Conservation (phyloP, 2,329 filamentous ascomycete species). For the Tolypocladium album region DNA sequence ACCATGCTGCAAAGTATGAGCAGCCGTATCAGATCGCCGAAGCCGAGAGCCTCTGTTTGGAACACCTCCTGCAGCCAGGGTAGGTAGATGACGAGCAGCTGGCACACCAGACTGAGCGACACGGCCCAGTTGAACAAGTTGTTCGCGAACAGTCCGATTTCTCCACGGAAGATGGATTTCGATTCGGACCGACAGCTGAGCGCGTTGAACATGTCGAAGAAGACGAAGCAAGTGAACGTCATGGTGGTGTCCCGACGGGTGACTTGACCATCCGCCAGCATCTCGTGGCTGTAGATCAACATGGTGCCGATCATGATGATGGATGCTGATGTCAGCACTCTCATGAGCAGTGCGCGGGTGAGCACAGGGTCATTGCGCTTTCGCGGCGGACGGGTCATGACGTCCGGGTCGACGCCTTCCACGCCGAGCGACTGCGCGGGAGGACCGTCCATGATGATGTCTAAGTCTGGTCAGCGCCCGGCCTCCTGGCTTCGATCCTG, state of each 20-base stretch:
- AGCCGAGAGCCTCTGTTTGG: conserved; percentile 77
- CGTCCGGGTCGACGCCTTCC: conserved; percentile 84
- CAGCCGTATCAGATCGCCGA: conserved; percentile 65
- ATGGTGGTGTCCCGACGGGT: conserved; percentile 95
- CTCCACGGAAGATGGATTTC: conserved; percentile 80
- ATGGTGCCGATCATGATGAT: conserved; percentile 93
- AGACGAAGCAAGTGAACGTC: conserved; percentile 97
- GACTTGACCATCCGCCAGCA: conserved; percentile 71
- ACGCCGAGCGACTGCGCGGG: conserved; percentile 95
- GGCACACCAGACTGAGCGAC: conserved; percentile 70
- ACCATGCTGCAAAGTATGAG: conserved; percentile 73
- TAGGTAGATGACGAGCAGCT: conserved; percentile 87
- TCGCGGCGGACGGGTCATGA: conserved; percentile 83
- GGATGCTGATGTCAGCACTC: conserved; percentile 76
- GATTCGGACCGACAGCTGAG: conserved; percentile 83
- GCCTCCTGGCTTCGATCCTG: too few relatives aligned
- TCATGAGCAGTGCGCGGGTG: conserved; percentile 69
- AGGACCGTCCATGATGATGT: conserved; percentile 98
- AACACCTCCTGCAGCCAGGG: conserved; percentile 90
- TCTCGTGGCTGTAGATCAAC: conserved; percentile 82
- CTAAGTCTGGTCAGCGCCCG: conserved; percentile 33
- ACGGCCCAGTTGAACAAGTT: conserved; percentile 97
- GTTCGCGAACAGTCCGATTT: conserved; percentile 75
- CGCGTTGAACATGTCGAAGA: conserved; percentile 99
- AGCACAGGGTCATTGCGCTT: conserved; percentile 81